Evolutionary conservation across 805 yeast genomes (phyloP).

Genomic region (Saturnispora dispora): DNA sequence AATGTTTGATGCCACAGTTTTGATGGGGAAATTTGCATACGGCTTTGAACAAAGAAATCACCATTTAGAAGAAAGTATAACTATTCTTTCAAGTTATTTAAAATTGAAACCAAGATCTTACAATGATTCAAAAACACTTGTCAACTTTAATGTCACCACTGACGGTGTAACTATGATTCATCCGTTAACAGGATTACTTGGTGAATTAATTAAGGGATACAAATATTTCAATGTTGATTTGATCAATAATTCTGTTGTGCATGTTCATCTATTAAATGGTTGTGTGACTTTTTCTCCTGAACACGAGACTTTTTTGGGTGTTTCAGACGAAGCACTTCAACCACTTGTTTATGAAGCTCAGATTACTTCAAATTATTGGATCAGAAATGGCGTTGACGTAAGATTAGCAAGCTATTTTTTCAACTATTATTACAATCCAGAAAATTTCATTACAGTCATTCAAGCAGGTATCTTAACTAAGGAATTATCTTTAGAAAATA

Average conservation of each 20-base stretch:
- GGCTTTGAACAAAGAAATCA: slow-evolving; percentile 14
- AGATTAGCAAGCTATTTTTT: slow-evolving; percentile 17
- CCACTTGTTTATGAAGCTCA: slow-evolving; percentile 55
- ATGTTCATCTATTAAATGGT: slow-evolving; percentile 7
- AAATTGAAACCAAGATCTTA: not conserved
- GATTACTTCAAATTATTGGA: slow-evolving; percentile 59
- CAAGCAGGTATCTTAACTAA: slow-evolving; percentile 36
- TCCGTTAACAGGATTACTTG: slow-evolving; percentile 50
- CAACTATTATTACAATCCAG: slow-evolving; percentile 17
- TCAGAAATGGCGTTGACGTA: slow-evolving; percentile 52
- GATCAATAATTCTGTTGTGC: slow-evolving; percentile 12
- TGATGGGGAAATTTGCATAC: slow-evolving; percentile 21
- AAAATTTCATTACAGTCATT: slow-evolving; percentile 37
- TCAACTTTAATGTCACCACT: slow-evolving; percentile 28
- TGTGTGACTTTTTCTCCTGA: slow-evolving; percentile 9
- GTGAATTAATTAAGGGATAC: slow-evolving; percentile 32
- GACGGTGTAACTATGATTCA: slow-evolving; percentile 48
- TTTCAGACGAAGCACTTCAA: slow-evolving; percentile 51
- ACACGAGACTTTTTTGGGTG: slow-evolving; percentile 20
- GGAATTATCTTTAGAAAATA: slow-evolving; percentile 28
- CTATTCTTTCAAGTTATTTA: slow-evolving; percentile 29
- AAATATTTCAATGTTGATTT: slow-evolving; percentile 21
- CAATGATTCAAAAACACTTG: not conserved
- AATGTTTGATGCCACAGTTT: slow-evolving; percentile 18
- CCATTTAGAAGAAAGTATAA: slow-evolving; percentile 28